Evolutionary conservation across 805 yeast genomes (phyloP), one percentile per base, ranked within the genome.

Genomic region (Ogataea ganodermae): DNA sequence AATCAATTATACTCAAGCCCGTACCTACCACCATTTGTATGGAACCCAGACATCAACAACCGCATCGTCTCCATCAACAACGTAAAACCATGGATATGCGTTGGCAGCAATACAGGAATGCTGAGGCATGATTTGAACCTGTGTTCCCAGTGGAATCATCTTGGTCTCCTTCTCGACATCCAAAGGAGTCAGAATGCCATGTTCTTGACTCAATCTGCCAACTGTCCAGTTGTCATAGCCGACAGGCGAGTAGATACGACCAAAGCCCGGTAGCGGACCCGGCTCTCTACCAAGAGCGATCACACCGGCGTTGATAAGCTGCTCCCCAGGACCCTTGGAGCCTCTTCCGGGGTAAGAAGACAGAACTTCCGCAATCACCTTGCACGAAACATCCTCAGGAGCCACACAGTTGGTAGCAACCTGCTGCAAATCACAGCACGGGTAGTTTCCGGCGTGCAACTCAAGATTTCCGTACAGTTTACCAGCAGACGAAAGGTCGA

Each of bases 381-480:
- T 65, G 20, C 79, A 68, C 0, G 89, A 75, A 31, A 84, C 72
- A 35, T 74, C 68, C 1, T 68, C 65, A 16, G 61, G 58, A 1
- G 66, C 57, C 12, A 84, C 72, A 53, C 85, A 79, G 0, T 79
- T 79, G 0, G 94, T 87, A 10, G 87, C 76, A n/a, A 81, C 73
- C 61, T 87, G 94, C 61, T 87, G 95, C 45, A 85, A 66, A 60
- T 87, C 95, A 58, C 86, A 80, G 59, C 82, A 76, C 3, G 84
- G 76, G 59, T 83, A 86, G 60, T 86, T 86, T 10, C 95, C 95
- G n/a, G 92, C 91, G 61, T 86, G 95, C 14, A 86, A 61, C 59
- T 86, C 94, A 32, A 86, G 65, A 1, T 61, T 58, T 4, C 82
- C 83, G 28, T 48, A 52, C 53, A 53, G 55, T 31, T 55, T 31